A percentile compares a stretch with the other conserved stretches of the same genome.
phyloP scores from a whole-genome alignment of 306 rosid genomes.

The Cucumis cinereus region DNA sequence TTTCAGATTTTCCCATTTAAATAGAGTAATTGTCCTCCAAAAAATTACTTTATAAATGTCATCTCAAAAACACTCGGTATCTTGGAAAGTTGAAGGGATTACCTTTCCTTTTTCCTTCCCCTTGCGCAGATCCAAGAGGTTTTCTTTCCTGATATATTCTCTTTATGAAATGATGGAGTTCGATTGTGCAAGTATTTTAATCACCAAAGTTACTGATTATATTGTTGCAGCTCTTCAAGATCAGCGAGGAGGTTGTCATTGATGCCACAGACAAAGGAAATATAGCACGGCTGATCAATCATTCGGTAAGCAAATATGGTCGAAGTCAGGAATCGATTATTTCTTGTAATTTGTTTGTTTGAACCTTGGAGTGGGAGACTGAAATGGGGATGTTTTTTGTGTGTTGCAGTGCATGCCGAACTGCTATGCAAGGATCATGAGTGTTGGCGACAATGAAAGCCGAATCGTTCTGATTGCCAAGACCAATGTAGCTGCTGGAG shows the following conservation, averaged over 20 bases:
- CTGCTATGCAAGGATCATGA: conserved; percentile 90
- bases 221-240: conserved; percentile 84
- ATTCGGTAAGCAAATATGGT: conserved; percentile 51
- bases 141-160: not conserved
- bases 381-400: not conserved
- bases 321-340: not conserved
- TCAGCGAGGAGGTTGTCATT: conserved; percentile 84
- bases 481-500: conserved; percentile 64
- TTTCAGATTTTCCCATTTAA: not conserved
- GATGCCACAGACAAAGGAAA: conserved; percentile 81
- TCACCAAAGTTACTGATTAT: conserved; percentile 11
- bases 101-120: not conserved
- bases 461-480: conserved; percentile 91
- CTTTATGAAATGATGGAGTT: not conserved
- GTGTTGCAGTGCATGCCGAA: conserved; percentile 92
- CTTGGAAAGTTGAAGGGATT: not conserved
- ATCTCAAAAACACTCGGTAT: not conserved
- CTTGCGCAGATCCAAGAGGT: not conserved
- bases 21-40: not conserved
- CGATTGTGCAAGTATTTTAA: not conserved
- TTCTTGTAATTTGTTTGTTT: not conserved
- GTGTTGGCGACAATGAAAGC: conserved; percentile 49
- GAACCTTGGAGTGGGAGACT: not conserved
- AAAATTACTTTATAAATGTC: not conserved
- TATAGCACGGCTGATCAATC: conserved; percentile 88